Base-by-base conservation (phyloP, 148 eudicot genomes). In the Linanthus parryae region DNA sequence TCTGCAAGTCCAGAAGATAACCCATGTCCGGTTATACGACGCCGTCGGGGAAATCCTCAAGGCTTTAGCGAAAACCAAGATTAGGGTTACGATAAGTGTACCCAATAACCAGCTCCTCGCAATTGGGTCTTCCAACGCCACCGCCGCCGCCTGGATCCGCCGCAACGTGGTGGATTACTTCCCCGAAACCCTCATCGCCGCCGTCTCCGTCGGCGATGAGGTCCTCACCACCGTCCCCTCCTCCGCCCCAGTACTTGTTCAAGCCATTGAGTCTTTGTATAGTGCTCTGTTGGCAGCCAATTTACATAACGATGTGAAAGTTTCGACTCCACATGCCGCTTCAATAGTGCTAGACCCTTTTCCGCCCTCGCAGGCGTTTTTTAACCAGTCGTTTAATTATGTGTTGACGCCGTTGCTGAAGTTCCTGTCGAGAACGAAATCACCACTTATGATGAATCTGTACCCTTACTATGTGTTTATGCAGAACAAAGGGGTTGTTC, bases 401-500 rank as follows among this genome's bases (percentile, higher is more conserved):
- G 63, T 79, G 52, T 47, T 91, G 52, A 47, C 71, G 15, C 83
- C 82, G 5, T 48, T 91, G 24, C 75, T 91, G 36, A 70, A 73
- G 51, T 91, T 91, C 65, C 64, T 76, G 60, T 91, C 97, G 1
- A 71, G 70, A 57, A 86, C 89, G 2, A 60, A 73, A 16, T 78
- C 97, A 7, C 94, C 94, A 0, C 35, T 91, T 47, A 91, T 91
- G 97, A 86, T 91, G 84, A 91, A 91, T 59, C 52, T 90, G 58
- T 90, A 90, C 23, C 97, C 97, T 47, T 90, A 90, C 64, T 90
- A 90, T 67, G 89, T 83, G 23, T 85, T 67, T 68, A 90, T 90
- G 97, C 77, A 90, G 81, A 90, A 81, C 49, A 86, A 81, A 40
- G 97, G 97, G 23, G 89, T 90, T 56, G 95, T 90, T 4, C 97